Evolutionary conservation across 768 basidiomycete genomes (phyloP).

Genomic region (Leccinum disarticulatum): DNA sequence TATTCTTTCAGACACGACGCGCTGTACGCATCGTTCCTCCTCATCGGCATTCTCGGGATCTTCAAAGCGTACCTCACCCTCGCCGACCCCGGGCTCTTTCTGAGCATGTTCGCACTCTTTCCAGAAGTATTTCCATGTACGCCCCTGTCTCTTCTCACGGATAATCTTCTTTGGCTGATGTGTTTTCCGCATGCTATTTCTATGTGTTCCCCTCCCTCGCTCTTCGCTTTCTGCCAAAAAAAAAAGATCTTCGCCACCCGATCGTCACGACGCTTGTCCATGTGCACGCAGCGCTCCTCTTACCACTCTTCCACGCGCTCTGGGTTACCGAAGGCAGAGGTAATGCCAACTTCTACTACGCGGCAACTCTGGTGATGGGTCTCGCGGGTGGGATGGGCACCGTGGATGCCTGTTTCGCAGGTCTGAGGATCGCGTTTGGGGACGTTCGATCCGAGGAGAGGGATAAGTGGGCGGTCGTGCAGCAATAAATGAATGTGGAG

Average conservation of each 20-base stretch:
- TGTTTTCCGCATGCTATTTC: neutral
- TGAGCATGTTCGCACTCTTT: conserved; percentile 78
- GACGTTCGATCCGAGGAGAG: conserved; percentile 41
- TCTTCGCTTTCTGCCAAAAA: conserved; percentile 28
- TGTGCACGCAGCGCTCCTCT: conserved; percentile 77
- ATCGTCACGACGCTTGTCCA: conserved; percentile 82
- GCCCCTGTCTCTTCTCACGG: conserved; percentile 30
- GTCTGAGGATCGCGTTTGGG: conserved; percentile 73
- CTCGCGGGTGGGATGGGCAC: conserved; percentile 82
- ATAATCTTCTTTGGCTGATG: neutral
- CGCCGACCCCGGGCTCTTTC: conserved; percentile 84
- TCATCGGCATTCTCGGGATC: conserved; percentile 72
- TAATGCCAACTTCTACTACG: conserved; percentile 99
- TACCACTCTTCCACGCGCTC: conserved; percentile 88
- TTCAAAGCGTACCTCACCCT: conserved; percentile 94
- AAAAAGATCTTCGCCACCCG: conserved; percentile 77
- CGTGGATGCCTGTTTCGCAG: conserved; percentile 80
- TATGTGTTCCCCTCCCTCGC: neutral
- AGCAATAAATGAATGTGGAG: conserved; percentile 18
- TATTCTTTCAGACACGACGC: conserved; percentile 66
- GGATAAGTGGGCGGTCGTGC: conserved; percentile 30
- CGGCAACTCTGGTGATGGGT: conserved; percentile 91
- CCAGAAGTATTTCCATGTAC: conserved; percentile 82
- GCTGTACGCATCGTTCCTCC: conserved; percentile 73
- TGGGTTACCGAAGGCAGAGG: conserved; percentile 93